These are phyloP conservation scores for Theobroma grandiflorum DNA, from an alignment of 441 rosid species.

Conservation along the genomic window DNA sequence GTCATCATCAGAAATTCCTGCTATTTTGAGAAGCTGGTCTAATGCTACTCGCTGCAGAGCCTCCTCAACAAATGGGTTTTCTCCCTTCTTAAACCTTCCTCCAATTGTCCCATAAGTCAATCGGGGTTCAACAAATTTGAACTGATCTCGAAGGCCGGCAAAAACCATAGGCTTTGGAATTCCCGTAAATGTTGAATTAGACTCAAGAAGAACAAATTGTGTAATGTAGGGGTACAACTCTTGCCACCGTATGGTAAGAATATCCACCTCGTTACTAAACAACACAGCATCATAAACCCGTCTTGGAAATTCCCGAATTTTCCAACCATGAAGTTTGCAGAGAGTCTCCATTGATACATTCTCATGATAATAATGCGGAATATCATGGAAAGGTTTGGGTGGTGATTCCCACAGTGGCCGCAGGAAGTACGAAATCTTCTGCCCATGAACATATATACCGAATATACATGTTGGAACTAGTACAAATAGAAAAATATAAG, in stretches of 20 bases:
- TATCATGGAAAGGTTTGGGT: constrained; percentile 80
- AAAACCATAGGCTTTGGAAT: constrained; percentile 70
- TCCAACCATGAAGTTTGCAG: constrained; percentile 95
- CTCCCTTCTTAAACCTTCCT: constrained; percentile 82
- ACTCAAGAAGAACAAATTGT: constrained; percentile 87
- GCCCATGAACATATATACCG: constrained; percentile 83
- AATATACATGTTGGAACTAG: constrained; percentile 74
- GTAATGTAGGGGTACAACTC: constrained; percentile 85
- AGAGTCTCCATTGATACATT: constrained; percentile 76
- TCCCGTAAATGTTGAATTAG: constrained; percentile 90
- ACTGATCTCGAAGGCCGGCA: constrained; percentile 65
- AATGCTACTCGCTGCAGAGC: constrained; percentile 87
- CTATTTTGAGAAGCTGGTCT: constrained; percentile 80
- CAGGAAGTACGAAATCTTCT: constrained; percentile 86
- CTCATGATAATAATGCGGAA: constrained; percentile 86
- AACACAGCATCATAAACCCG: constrained; percentile 88
- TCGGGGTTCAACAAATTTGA: constrained; percentile 76
- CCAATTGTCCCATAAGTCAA: constrained; percentile 84
- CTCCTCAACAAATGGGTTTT: constrained; percentile 91
- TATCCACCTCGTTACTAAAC: constrained; percentile 86
- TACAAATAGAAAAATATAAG: constrained; percentile 62
- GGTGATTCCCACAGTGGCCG: constrained; percentile 94
- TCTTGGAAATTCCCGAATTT: constrained; percentile 77
- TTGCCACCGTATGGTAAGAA: constrained; percentile 83
- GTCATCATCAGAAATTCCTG: constrained; percentile 93